Percentiles rank a stretch among this genome's conserved stretches.
These are phyloP conservation scores for Saprolegnia diclina DNA, from an alignment of 352 stramenopile species.

Conservation along the genomic window DNA sequence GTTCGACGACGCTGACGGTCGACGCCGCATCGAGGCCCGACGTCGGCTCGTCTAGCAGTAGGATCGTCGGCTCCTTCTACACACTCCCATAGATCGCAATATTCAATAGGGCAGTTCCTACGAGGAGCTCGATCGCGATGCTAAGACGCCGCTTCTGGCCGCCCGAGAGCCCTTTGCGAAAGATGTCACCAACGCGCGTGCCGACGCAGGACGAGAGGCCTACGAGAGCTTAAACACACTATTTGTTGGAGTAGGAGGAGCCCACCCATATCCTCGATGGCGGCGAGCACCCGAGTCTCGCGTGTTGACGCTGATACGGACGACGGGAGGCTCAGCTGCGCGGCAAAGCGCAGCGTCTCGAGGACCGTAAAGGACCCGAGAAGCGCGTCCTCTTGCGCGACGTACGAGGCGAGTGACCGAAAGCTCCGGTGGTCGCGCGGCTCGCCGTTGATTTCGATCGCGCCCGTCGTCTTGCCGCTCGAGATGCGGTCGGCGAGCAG, in stretches of 20 bases:
- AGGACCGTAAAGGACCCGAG: conserved; percentile 58
- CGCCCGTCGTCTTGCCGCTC: conserved; percentile 37
- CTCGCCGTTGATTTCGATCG: conserved; percentile 50
- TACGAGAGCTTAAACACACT: too few species aligned
- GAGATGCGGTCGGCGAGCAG: conserved; percentile 49
- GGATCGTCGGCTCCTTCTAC: conserved; percentile 45
- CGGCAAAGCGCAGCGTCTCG: conserved; percentile 61
- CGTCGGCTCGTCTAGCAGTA: conserved; percentile 80
- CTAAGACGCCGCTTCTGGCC: conserved; percentile 73
- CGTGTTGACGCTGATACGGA: conserved; percentile 22
- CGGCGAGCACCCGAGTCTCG: conserved; percentile 35
- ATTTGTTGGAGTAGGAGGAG: too few species aligned
- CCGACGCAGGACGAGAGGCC: conserved; percentile 33
- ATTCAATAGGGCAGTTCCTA: too few species aligned
- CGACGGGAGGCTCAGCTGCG: conserved; percentile 31
- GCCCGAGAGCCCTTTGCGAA: conserved; percentile 79
- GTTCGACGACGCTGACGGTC: conserved; percentile 44
- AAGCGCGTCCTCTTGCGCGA: conserved; percentile 58
- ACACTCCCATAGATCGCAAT: too few species aligned
- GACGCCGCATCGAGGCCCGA: conserved; percentile 47
- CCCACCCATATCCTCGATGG: conserved; percentile 51
- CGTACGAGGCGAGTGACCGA: conserved; percentile 46
- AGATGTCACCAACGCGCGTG: conserved; percentile 74
- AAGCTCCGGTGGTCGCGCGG: conserved; percentile 37
- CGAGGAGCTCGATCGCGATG: conserved; percentile 73